Conservation (phyloP, 192 early-diverging fungal genomes). For the Coemansia sp. region DNA sequence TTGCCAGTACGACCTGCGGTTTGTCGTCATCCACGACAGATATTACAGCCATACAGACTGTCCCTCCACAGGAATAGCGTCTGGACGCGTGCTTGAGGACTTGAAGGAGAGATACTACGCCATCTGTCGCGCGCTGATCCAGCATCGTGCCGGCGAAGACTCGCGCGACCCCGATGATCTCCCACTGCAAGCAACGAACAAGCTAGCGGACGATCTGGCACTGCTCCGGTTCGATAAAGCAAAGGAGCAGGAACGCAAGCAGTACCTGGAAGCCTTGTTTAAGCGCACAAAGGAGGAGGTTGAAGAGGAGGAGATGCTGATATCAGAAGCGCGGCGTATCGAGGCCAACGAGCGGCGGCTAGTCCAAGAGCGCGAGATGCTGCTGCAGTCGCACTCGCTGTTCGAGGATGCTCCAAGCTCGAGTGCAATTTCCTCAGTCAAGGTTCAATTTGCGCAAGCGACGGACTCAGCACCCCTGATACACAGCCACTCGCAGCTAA, state of each 20-base stretch:
- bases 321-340: conserved; percentile 75
- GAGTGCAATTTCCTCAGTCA: conserved; percentile 24
- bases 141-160: conserved; percentile 54
- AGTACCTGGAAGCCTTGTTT: conserved; percentile 70
- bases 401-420: conserved; percentile 41
- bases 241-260: conserved; percentile 80
- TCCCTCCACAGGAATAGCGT: conserved; percentile 9
- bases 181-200: conserved; percentile 50
- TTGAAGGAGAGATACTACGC: conserved; percentile 85
- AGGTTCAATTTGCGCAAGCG: conserved; percentile 49
- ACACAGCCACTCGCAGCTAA: conserved; percentile 2
- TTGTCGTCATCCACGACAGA: conserved; percentile 82
- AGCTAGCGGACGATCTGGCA: conserved; percentile 50
- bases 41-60: conserved; percentile 58
- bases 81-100: conserved; percentile 59
- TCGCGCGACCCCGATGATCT: conserved; percentile 41
- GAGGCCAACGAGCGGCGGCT: conserved; percentile 79
- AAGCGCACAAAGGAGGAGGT: conserved; percentile 75
- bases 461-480: conserved; percentile 18
- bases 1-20: conserved; percentile 74
- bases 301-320: conserved; percentile 81
- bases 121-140: conserved; percentile 65
- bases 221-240: conserved; percentile 56
- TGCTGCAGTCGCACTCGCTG: conserved; percentile 63
- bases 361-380: conserved; percentile 73